These are phyloP conservation scores for Climacium dendroides DNA, from an alignment of 225 moss, liverwort and hornwort species.

Conservation along the genomic window DNA sequence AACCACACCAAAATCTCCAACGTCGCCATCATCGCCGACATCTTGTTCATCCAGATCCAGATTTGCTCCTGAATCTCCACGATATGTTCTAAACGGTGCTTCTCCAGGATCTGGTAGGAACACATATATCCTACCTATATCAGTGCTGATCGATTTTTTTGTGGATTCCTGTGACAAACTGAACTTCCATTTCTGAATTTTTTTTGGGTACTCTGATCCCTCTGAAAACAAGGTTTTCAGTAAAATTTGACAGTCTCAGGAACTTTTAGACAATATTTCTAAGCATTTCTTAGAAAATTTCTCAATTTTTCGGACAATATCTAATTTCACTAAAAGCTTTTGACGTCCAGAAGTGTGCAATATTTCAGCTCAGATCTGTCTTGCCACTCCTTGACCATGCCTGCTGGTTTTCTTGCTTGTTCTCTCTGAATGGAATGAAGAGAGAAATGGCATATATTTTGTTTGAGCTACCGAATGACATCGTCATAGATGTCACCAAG, in stretches of 20 bases:
- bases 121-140: neutral
- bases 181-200: neutral
- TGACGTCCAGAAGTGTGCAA: neutral
- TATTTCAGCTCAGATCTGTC: neutral
- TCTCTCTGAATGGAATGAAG: neutral
- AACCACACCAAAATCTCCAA: slow-evolving; percentile 19
- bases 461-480: neutral
- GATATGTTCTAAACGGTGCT: neutral
- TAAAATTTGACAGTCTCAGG: neutral
- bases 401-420: neutral
- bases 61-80: slow-evolving; percentile 9
- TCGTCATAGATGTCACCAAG: neutral
- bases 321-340: neutral
- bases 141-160: neutral
- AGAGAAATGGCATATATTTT: neutral
- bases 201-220: neutral
- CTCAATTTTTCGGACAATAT: neutral
- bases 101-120: neutral
- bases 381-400: neutral
- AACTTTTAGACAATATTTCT: neutral
- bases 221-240: neutral
- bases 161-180: neutral
- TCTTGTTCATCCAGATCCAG: slow-evolving; percentile 6
- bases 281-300: neutral
- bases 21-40: slow-evolving; percentile 16